phyloP scores from a whole-genome alignment of 257 asterid genomes.

The Asclepias syriaca region DNA sequence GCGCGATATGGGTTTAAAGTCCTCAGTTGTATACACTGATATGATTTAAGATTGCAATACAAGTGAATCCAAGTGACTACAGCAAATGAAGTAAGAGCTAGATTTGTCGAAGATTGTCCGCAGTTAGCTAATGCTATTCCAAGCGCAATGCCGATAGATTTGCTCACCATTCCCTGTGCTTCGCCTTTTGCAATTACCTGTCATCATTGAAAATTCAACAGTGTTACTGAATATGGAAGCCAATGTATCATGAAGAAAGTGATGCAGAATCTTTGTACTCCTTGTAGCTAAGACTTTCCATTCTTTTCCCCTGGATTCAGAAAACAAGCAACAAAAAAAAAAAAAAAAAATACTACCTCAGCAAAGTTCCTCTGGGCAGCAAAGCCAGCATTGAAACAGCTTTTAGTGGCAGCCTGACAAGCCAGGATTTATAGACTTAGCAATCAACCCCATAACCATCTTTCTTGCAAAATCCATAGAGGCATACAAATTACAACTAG shows the following conservation, averaged over 20 bases:
- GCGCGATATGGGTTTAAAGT: slow-evolving; percentile 97
- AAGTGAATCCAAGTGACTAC: slow-evolving; percentile 87
- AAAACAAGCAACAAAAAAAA: slow-evolving; percentile 6
- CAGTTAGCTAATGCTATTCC: slow-evolving; percentile 82
- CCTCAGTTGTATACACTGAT: slow-evolving; percentile 95
- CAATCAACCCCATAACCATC: background rate
- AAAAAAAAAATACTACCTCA: slow-evolving; percentile 41
- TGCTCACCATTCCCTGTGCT: slow-evolving; percentile 99
- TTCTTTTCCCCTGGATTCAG: background rate
- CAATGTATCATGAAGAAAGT: background rate
- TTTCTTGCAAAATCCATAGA: background rate
- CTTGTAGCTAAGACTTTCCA: background rate
- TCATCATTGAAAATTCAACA: slow-evolving; percentile 22
- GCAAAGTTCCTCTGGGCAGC: slow-evolving; percentile 99
- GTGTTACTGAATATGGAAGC: background rate
- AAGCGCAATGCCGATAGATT: slow-evolving; percentile 79
- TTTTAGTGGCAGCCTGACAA: slow-evolving; percentile 89
- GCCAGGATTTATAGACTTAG: background rate
- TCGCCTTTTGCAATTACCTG: slow-evolving; percentile 99
- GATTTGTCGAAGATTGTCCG: slow-evolving; percentile 78
- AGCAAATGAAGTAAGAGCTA: slow-evolving; percentile 83
- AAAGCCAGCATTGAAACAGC: slow-evolving; percentile 98
- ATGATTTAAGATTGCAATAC: slow-evolving; percentile 97
- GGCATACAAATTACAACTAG: background rate
- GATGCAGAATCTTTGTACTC: background rate